Evolutionary conservation across 2,329 filamentous ascomycete genomes (phyloP), one percentile per base, ranked within the genome.

Genomic region (Stachybotrys chlorohalonatus): DNA sequence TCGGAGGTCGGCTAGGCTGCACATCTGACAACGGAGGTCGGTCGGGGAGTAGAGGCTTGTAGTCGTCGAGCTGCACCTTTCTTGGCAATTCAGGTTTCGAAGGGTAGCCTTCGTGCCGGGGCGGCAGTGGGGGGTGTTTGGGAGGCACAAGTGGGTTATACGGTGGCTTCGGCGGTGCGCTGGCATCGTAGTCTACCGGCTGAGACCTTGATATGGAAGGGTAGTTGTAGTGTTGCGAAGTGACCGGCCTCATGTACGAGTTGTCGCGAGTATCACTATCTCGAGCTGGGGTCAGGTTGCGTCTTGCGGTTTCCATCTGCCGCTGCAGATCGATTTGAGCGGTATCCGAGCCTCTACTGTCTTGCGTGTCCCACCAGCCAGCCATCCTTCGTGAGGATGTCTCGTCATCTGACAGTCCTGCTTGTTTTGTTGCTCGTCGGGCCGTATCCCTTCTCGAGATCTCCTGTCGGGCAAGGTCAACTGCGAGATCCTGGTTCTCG

Each of bases 381-480:
- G 71, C 72, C 39, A 64, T 70, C 9, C 83, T 75, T 47, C 82
- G 78, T 52, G 73, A 72, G 55, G 78, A 76, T 58, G 85, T 81
- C 56, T 83, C 80, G 53, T 82, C 78, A 51, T 78, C 75, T 0
- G 78, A 73, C 2, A 83, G 73, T 0, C 80, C 83, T 31, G 81
- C 77, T 59, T 82, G 78, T 36, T 80, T 77, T 31, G 78, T 81
- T 11, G 77, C 79, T 59, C 74, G 79, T 57, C 83, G 76, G 47
- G 76, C 78, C 13, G 80, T 82, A 62, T 88, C 85, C 59, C 90
- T 78, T 47, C 87, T 78, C 54, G 73, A 76, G 55, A 91, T 80
- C 69, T 95, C 90, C 54, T 81, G 81, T 58, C 86, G 84, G 0
- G 90, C 90, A 32, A 95, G 69, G 59, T 86, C 82, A 7, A 95